Evolutionary conservation across 2,329 filamentous ascomycete species (phyloP), one percentile per base, ranked within the genome.

Genomic region (Diaporthe sp.): DNA sequence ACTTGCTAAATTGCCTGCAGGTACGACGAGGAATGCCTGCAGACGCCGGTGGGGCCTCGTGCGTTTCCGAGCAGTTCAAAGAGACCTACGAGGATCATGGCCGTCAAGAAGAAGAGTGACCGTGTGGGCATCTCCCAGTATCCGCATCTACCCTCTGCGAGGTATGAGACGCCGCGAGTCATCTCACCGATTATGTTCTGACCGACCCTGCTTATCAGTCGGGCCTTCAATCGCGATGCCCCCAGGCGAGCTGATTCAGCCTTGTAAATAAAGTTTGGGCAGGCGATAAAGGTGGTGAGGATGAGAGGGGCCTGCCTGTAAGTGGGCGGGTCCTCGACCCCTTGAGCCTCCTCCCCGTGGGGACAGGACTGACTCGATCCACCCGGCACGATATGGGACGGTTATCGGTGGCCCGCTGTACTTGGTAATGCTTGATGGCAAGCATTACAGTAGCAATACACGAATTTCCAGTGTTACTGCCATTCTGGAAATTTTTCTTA

Each of bases 291-390:
- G 13, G 15, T 19, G 6, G 45, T 7, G 42, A n/a, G 30, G 15
- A 52, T 67, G 30, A 50, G 45, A 38, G 45, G 64, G 45, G 33
- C 64, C 30, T 67, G 64, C 45, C 45, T 67, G 64, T 40, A 28
- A 67, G 30, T 19, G 33, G n/a, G 64, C 33, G 64, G 64, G 45
- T 52, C 45, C 30, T 38, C 22, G 7, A 38, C 8, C 64, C 64
- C 33, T 67, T 67, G 64, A 52, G 64, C 45, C 30, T 67, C 64
- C 64, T 67, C 64, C 64, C 45, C 64, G 64, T 67, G 45, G 30
- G 64, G 64, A 52, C 45, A 22, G 15, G 64, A 52, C 52, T 67
- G 64, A 67, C 64, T 67, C 64, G 64, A 47, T 67, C 64, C 64
- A 67, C 64, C 12, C 3, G 45, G 22, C 64, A 35, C 30, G 45